Conservation (phyloP, 257 asterid species). For the Petrea volubilis region DNA sequence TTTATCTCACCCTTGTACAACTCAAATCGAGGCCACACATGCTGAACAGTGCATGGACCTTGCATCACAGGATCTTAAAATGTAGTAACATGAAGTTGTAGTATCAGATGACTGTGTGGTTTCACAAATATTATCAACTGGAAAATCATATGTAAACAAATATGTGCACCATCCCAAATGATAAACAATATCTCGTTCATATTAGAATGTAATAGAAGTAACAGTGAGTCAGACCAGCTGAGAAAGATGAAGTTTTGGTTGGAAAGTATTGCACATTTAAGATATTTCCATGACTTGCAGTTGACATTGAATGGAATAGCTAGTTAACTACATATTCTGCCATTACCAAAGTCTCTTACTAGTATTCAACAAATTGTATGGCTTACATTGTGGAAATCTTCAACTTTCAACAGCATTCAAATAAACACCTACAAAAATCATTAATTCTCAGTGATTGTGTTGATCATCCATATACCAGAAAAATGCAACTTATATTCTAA, state of each 20-base stretch:
- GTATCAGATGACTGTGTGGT: no score
- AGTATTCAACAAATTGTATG: constrained; percentile 26
- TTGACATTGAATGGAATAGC: no score
- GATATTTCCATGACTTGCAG: no score
- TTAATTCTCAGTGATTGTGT: no score
- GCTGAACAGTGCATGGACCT: no score
- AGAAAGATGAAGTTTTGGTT: constrained; percentile 3
- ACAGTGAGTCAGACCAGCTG: no score
- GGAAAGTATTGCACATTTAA: neutral
- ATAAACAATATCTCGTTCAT: constrained; percentile 14
- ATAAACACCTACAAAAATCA: constrained; percentile 11
- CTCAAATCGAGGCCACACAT: no score
- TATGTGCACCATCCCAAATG: constrained; percentile 26
- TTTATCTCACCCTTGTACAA: neutral
- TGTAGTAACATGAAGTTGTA: neutral
- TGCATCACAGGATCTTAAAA: neutral
- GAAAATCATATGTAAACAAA: neutral
- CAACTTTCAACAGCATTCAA: constrained; percentile 11
- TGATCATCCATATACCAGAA: neutral
- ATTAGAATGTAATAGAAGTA: neutral
- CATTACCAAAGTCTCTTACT: constrained; percentile 12
- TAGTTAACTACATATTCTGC: constrained; percentile 6
- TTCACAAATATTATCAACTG: neutral
- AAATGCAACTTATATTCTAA: neutral
- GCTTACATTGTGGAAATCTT: constrained; percentile 13